Base-by-base conservation (phyloP, 257 asterid species). In the Marsdenia floribunda region DNA sequence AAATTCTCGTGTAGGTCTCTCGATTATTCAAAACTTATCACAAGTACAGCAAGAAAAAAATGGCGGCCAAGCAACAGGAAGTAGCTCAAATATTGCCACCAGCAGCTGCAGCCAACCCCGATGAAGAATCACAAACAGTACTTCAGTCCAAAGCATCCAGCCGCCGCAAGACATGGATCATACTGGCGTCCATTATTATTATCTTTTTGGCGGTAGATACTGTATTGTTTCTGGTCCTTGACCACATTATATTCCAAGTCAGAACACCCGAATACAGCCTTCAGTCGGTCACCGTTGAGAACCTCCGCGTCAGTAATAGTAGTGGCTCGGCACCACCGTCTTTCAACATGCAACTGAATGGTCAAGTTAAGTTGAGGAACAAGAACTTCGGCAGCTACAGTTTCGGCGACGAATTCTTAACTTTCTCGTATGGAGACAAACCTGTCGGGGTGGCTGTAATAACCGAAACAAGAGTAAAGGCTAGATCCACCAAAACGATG, bases 321-420 rank as follows among this genome's bases (percentile, higher is more conserved):
- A 40, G 46, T 40, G n/a, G 13, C 21, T 15, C 73, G 57, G 55
- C 33, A 37, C 72, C 12, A 14, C 73, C 87, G 22, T 74, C 85
- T 5, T 79, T 87, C 61, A 58, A 40, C 37, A 40, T 75, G 5
- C 77, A 24, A 72, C 18, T 88, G 80, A 64, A 68, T 55, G 82
- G 79, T 33, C 75, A 61, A 58, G 54, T 88, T 37, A 35, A 77
- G 1, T 46, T 88, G 38, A 75, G 71, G 82, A 88, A 88, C 80
- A 7, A 78, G 2, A 88, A 88, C 63, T 88, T 86, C 59, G 88
- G 90, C 5, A 80, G 73, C 5, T 88, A 77, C 68, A 75, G 73
- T 69, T 88, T 78, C 79, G 61, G 61, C 15, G 47, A 73, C 71
- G 73, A 83, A 22, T 75, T 55, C 38, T 69, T 85, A n/a, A 69